Conservation (phyloP, 176 grass and related monocot species). For the Cocos nucifera region DNA sequence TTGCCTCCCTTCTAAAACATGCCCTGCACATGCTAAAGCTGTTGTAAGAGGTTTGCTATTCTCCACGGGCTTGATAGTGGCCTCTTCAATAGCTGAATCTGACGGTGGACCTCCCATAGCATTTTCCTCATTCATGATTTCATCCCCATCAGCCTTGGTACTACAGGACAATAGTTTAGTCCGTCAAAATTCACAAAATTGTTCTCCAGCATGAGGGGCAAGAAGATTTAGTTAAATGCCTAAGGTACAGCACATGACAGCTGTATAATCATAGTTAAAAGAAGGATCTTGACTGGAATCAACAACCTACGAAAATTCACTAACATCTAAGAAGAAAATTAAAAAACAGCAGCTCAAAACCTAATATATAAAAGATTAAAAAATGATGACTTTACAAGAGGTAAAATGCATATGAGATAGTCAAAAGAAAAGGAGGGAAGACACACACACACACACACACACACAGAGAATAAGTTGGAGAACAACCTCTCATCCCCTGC, state of each 20-base stretch:
- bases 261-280: no score
- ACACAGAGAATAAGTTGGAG: slow-evolving; percentile 12
- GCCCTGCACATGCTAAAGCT: slow-evolving; percentile 75
- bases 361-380: no score
- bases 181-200: background rate
- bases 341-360: no score
- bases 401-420: background rate
- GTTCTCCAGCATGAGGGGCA: no score
- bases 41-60: slow-evolving; percentile 38
- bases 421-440: background rate
- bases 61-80: slow-evolving; percentile 20
- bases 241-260: no score
- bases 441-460: no score
- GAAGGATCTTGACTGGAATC: no score
- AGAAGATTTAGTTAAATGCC: no score
- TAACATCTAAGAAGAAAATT: no score
- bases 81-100: slow-evolving; percentile 10
- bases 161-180: background rate
- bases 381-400: no score
- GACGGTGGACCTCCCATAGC: slow-evolving; percentile 2
- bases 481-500: slow-evolving; percentile 15
- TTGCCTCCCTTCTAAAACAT: slow-evolving; percentile 65
- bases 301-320: no score
- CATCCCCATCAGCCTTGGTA: slow-evolving; percentile 6
- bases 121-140: slow-evolving; percentile 13